These are phyloP conservation scores for Paecilomyces niveus DNA, from an alignment of 2,329 filamentous ascomycete species.

Conservation along the genomic window DNA sequence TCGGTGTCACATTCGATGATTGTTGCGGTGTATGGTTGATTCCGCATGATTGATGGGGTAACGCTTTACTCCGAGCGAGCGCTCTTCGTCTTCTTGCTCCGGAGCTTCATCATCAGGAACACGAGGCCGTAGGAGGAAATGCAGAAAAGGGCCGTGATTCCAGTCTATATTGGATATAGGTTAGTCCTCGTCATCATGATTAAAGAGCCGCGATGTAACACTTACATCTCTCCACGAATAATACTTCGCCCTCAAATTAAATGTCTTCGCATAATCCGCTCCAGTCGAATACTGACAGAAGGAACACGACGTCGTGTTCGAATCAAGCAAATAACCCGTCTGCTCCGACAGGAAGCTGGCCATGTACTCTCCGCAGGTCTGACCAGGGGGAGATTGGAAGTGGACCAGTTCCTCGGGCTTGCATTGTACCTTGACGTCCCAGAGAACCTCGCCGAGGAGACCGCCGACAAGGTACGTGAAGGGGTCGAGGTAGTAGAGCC, in stretches of 20 bases:
- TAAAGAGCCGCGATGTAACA: background rate
- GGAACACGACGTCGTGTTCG: constrained; percentile 20
- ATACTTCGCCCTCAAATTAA: constrained; percentile 26
- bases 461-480: constrained; percentile 38
- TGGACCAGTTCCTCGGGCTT: constrained; percentile 22
- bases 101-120: constrained; percentile 43
- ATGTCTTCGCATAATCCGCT: constrained; percentile 26
- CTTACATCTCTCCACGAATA: constrained; percentile 32
- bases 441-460: constrained; percentile 29
- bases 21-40: too few species aligned
- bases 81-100: constrained; percentile 43
- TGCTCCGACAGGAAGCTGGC: constrained; percentile 19
- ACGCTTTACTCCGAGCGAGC: constrained; percentile 24
- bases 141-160: constrained; percentile 39
- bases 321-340: constrained; percentile 23
- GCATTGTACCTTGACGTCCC: constrained; percentile 34
- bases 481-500: constrained; percentile 39
- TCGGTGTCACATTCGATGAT: too few species aligned
- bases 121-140: constrained; percentile 37
- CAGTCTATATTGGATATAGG: constrained; percentile 16
- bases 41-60: background rate
- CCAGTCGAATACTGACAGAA: constrained; percentile 26
- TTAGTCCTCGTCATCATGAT: constrained; percentile 2
- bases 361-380: constrained; percentile 30
- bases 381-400: constrained; percentile 19